phyloP scores from a whole-genome alignment of 352 stramenopile genomes.

The Thalassiosira mediterranea region DNA sequence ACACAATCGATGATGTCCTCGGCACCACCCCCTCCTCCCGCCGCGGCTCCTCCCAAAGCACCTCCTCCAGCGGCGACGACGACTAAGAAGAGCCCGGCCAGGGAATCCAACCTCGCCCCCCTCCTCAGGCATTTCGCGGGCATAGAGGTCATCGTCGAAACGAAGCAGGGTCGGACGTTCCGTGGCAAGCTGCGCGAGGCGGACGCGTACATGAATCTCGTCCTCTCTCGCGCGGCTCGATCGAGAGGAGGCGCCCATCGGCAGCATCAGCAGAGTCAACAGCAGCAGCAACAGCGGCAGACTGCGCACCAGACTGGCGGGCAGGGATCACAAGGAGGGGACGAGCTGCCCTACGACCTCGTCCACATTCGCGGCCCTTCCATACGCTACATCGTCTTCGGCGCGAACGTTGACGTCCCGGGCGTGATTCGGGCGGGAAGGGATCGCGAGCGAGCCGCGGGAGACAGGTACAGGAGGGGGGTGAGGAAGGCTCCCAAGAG shows the following conservation, averaged over 20 bases:
- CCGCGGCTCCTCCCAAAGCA: no score
- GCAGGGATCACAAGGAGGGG: background rate
- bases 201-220: constrained; percentile 75
- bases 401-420: constrained; percentile 57
- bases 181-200: constrained; percentile 49
- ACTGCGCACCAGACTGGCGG: background rate
- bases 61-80: constrained; percentile 20
- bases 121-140: constrained; percentile 71
- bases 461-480: constrained; percentile 67
- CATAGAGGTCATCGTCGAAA: constrained; percentile 68
- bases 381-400: constrained; percentile 78
- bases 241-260: no score
- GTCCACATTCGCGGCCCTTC: constrained; percentile 64
- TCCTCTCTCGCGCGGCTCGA: constrained; percentile 31
- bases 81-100: constrained; percentile 18
- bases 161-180: constrained; percentile 67
- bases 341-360: constrained; percentile 16
- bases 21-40: no score
- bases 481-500: constrained; percentile 53
- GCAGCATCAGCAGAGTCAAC: no score
- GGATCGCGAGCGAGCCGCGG: constrained; percentile 58
- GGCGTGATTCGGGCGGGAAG: constrained; percentile 41
- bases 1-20: no score
- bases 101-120: constrained; percentile 32
- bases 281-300: constrained; percentile 3